A percentile compares a stretch with the other conserved stretches of the same genome.
phyloP scores from a whole-genome alignment of 1,139 yeast species.

The Yamadazyma kanchanaburiensis region DNA sequence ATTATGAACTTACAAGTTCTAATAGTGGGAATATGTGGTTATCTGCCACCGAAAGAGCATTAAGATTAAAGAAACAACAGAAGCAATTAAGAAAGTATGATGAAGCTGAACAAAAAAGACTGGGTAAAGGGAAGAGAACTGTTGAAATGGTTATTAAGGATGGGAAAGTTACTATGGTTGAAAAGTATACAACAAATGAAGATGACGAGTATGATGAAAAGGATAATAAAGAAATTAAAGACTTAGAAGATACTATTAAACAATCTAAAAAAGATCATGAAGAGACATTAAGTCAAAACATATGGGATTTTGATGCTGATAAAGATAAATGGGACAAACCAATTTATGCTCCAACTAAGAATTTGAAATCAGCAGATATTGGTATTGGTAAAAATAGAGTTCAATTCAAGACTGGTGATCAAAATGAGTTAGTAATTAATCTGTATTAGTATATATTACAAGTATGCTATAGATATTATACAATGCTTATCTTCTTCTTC shows the following conservation, averaged over 20 bases:
- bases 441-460: conserved; percentile 7
- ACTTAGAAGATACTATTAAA: conserved; percentile 23
- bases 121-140: conserved; percentile 72
- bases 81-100: conserved; percentile 63
- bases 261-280: conserved; percentile 16
- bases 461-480: neutral
- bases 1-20: conserved; percentile 61
- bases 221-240: conserved; percentile 24
- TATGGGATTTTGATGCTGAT: conserved; percentile 62
- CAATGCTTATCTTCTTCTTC: conserved; percentile 5
- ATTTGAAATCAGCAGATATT: conserved; percentile 1
- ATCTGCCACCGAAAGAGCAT: conserved; percentile 82
- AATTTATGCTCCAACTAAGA: conserved; percentile 23
- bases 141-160: conserved; percentile 76
- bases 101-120: conserved; percentile 51
- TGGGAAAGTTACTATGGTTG: conserved; percentile 72
- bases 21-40: conserved; percentile 71
- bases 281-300: conserved; percentile 12
- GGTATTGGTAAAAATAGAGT: conserved; percentile 13
- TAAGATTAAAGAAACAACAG: conserved; percentile 78
- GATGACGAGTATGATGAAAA: conserved; percentile 18
- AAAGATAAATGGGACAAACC: conserved; percentile 51
- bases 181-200: conserved; percentile 19
- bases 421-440: conserved; percentile 11
- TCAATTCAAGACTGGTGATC: conserved; percentile 13